Conservation (phyloP, 2,329 filamentous ascomycete species). For the Trichoderma lentiforme region DNA sequence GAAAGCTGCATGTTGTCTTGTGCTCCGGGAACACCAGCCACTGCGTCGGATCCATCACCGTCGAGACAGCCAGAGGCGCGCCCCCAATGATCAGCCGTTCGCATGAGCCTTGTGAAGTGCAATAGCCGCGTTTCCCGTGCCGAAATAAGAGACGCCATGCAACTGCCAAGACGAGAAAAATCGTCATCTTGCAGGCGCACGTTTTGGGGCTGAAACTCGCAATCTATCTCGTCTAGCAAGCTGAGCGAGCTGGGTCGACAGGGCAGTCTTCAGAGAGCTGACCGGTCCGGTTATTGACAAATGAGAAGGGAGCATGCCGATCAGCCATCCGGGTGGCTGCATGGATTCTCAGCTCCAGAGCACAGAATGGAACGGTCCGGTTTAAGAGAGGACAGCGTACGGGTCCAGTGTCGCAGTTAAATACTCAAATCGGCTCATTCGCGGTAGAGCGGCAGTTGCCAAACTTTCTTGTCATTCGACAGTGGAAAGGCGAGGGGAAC, state of each 20-base stretch:
- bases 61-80: not conserved
- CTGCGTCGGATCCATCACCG: slow-evolving; percentile 13
- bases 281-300: slow-evolving; percentile 19
- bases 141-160: not conserved
- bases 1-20: not conserved
- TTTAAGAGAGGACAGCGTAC: not conserved
- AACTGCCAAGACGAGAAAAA: slow-evolving; percentile 1
- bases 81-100: not conserved
- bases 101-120: not conserved
- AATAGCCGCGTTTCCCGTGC: slow-evolving; percentile 14
- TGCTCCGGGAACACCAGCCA: slow-evolving; percentile 12
- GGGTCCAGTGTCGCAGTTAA: slow-evolving; percentile 7
- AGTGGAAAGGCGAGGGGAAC: not conserved
- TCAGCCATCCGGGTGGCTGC: slow-evolving; percentile 17
- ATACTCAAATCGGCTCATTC: not conserved
- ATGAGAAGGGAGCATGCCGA: slow-evolving; percentile 12
- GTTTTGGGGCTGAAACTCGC: not conserved
- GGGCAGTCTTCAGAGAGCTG: slow-evolving; percentile 9
- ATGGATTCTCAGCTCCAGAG: slow-evolving; percentile 16
- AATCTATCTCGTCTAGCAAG: not conserved
- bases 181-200: slow-evolving; percentile 15
- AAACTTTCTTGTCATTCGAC: not conserved
- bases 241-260: not conserved
- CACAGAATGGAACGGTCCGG: slow-evolving; percentile 3
- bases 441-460: not conserved